These are phyloP conservation scores for Pleurotus eryngii DNA, from an alignment of 768 basidiomycete species.

Conservation along the genomic window DNA sequence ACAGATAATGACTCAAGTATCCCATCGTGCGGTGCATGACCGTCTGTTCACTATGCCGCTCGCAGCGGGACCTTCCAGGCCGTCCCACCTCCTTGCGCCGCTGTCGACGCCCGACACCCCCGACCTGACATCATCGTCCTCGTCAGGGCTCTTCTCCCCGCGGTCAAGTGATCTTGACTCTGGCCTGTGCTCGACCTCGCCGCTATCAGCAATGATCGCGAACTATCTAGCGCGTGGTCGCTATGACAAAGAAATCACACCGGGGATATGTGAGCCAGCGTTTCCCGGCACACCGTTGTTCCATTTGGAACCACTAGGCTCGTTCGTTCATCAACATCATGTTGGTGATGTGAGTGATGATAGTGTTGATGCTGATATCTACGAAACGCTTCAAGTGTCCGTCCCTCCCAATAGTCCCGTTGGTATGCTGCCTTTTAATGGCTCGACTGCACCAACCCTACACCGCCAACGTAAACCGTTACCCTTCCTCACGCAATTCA, in stretches of 20 bases:
- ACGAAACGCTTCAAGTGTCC: background rate
- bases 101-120: constrained; percentile 4
- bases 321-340: constrained; percentile 4
- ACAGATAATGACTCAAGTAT: constrained; percentile 5
- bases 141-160: constrained; percentile 2
- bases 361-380: background rate
- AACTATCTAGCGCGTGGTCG: background rate
- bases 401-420: constrained; percentile 2
- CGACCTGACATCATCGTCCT: constrained; percentile 5
- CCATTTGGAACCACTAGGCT: background rate
- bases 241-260: background rate
- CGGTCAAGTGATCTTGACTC: background rate
- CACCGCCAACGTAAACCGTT: constrained; percentile 1
- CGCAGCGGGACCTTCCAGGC: background rate
- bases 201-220: background rate
- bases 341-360: constrained; percentile 5
- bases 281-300: background rate
- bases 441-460: background rate
- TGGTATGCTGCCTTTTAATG: background rate
- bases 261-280: background rate
- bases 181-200: background rate
- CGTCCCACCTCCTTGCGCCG: constrained; percentile 2
- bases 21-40: background rate
- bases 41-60: background rate
- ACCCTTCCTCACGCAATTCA: constrained; percentile 1